Evolutionary conservation across 371 early-diverging fungal species (phyloP).

Genomic region (Mucor racemosus): DNA sequence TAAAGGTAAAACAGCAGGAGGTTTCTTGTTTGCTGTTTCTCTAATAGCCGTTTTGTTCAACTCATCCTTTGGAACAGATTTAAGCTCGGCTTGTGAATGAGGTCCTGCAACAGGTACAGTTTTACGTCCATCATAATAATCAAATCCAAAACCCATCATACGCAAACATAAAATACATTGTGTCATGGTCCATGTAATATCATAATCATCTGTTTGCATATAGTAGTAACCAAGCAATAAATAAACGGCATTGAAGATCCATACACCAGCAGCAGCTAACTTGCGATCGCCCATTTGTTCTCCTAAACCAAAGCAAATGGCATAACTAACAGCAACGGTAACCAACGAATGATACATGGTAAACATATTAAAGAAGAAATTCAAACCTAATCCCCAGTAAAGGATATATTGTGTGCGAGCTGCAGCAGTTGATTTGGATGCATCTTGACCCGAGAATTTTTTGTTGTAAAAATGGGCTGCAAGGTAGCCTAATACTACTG

Average conservation of each 20-base stretch:
- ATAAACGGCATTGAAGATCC: slow-evolving; percentile 67
- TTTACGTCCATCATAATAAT: slow-evolving; percentile 65
- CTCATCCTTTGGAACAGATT: slow-evolving; percentile 13
- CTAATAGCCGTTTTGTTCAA: slow-evolving; percentile 12
- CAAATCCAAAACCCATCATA: slow-evolving; percentile 75
- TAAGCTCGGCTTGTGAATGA: slow-evolving; percentile 3
- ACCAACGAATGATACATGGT: slow-evolving; percentile 63
- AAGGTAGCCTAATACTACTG: slow-evolving; percentile 61
- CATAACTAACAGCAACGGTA: slow-evolving; percentile 60
- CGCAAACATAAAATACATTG: slow-evolving; percentile 76
- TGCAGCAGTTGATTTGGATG: slow-evolving; percentile 27
- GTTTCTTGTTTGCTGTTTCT: slow-evolving; percentile 18
- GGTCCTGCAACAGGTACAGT: slow-evolving; percentile 20
- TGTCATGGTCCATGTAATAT: slow-evolving; percentile 75
- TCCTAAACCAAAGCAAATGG: slow-evolving; percentile 43
- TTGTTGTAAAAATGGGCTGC: slow-evolving; percentile 45
- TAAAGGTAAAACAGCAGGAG: slow-evolving; percentile 30
- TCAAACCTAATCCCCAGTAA: slow-evolving; percentile 54
- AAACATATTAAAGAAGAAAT: slow-evolving; percentile 64
- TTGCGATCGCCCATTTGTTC: slow-evolving; percentile 44
- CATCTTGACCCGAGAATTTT: slow-evolving; percentile 33
- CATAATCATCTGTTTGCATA: slow-evolving; percentile 63
- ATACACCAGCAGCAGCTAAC: slow-evolving; percentile 51
- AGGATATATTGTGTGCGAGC: slow-evolving; percentile 60
- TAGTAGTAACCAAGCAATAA: slow-evolving; percentile 61